Evolutionary conservation across 1,284 basidiomycete species (phyloP), one percentile per base, ranked within the genome.

Genomic region (Butyriboletus appendiculatus): DNA sequence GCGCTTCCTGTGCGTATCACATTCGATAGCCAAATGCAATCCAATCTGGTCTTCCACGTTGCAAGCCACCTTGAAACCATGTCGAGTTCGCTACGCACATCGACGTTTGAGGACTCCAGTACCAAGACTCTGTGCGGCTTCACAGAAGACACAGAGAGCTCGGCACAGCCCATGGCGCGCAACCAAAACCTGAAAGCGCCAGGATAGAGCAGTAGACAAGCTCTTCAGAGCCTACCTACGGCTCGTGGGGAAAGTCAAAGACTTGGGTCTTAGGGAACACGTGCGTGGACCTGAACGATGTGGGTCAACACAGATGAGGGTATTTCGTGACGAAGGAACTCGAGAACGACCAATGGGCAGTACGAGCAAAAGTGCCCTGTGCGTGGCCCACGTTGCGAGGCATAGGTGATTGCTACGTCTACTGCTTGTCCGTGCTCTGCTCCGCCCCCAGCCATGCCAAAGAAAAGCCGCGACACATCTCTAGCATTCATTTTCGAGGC

Each of bases 11-110:
- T 69, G 44, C 63, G 70, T 63, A 51, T 66, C 59, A 2, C 67
- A 66, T 63, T 68, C 68, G 38, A 55, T 54, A 52, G 39, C 48
- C 67, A 59, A 46, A 26, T 52, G 48, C 58, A 42, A 49, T 59
- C 59, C 68, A 52, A 42, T 22, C 57, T 53, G 56, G 22, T 47
- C 4, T 37, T 70, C 68, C 67, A 62, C 43, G 16, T 54, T 39
- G 52, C 66, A 57, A 60, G 26, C 67, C 65, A 59, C 65, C 68
- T n/a, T 45, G 68, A 72, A 72, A 71, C 71, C 67, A 73, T 65
- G 65, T 48, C 57, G 50, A 37, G 58, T 69, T 72, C 44, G 64
- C 61, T 57, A 68, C 58, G 60, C 57, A 28, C 48, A 38, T 20
- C 33, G 52, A 52, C 70, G 56, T 47, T 68, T 68, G 26, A 63